Conservation (phyloP, 345 rosid genomes). For the sweet orange (Citrus sinensis) region DVS_A1.0 CM039163.1:13779501-13780000, state of each 20-base stretch:
- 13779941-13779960: constrained; percentile 43
- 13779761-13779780: constrained; percentile 91
- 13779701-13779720: constrained; percentile 70
- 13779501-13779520: constrained; percentile 84
- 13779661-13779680: constrained; percentile 49
- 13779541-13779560: constrained; percentile 68
- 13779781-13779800: constrained; percentile 83
- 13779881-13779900: constrained; percentile 48
- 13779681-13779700: constrained; percentile 28
- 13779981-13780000: constrained; percentile 25
- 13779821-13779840: constrained; percentile 76
- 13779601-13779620: constrained; percentile 89
- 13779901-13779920: constrained; percentile 36
- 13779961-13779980: constrained; percentile 25
- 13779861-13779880: constrained; percentile 53
- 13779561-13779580: constrained; percentile 80
- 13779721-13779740: constrained; percentile 57
- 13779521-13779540: constrained; percentile 57
- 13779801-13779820: constrained; percentile 88
- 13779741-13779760: constrained; percentile 82
- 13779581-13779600: constrained; percentile 76
- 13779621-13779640: constrained; percentile 71
- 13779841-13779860: constrained; percentile 82
- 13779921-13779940: constrained; percentile 42
- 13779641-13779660: constrained; percentile 79